phyloP scores from a whole-genome alignment of 257 asterid species.

The Nicotiana attenuata region DNA sequence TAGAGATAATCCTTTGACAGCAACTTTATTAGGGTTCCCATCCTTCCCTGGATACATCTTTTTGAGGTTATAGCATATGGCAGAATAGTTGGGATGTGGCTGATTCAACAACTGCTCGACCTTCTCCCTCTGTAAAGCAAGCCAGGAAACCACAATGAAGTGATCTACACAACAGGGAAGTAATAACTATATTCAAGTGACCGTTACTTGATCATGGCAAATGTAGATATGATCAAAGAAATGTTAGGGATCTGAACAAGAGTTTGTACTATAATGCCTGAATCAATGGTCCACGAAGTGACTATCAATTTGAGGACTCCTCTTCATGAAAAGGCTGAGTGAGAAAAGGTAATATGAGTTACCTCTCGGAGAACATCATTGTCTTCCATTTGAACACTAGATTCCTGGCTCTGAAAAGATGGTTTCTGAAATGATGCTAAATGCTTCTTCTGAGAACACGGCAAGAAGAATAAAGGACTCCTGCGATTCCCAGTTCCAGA shows the following conservation, averaged over 20 bases:
- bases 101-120: constrained; percentile 25
- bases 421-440: constrained; percentile 7
- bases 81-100: constrained; percentile 15
- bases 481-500: not conserved
- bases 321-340: not conserved
- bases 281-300: not conserved
- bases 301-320: not conserved
- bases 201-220: not conserved
- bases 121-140: constrained; percentile 15
- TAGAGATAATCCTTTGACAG: constrained; percentile 30
- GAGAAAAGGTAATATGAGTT: not conserved
- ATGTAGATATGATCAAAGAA: not conserved
- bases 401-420: not conserved
- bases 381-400: constrained; percentile 22
- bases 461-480: constrained; percentile 6
- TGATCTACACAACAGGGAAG: not conserved
- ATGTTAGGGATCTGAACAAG: not conserved
- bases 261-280: not conserved
- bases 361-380: constrained; percentile 34
- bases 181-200: too few species aligned
- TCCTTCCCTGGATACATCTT: constrained; percentile 33
- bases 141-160: not conserved
- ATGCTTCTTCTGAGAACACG: constrained; percentile 12
- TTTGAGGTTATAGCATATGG: constrained; percentile 23
- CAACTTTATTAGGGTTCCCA: constrained; percentile 35